Base-by-base conservation (phyloP, 306 rosid species). In the Casuarina equisetifolia region DNA sequence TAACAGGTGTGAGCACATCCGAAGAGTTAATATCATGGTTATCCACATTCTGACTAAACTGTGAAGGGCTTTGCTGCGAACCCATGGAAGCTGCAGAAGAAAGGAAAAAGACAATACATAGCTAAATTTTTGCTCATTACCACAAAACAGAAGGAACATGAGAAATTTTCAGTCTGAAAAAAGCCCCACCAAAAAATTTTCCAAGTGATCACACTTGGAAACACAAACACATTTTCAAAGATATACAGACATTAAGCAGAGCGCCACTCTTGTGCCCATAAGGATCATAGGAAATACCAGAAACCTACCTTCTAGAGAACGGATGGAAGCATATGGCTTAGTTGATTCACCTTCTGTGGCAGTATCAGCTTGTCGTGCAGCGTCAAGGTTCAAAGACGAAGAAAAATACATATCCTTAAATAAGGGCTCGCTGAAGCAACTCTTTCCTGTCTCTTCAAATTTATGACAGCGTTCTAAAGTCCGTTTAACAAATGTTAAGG, bases 381-480 rank as follows among this genome's bases (percentile, higher is more conserved):
- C 73, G 77, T 85, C 86, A 67, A 82, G 68, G 76, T 84, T 85
- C 79, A 91, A 83, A 76, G 81, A 63, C 72, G 88, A 84, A 82
- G 97, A 76, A 79, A 84, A 76, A 84, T 88, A 88, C 80, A 79
- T 88, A 81, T 88, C 97, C 88, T 76, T 88, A 82, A 85, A 93
- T 77, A 81, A 73, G 53, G 96, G 89, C 69, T 89, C 98, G 4
- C 85, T 84, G 86, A 96, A 96, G 90, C 97, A 90, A 90, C 98
- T 96, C 86, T 85, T 91, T 73, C 98, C 97, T 36, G 92, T 89
- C 51, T 86, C 89, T 87, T 96, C 97, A 91, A 80, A 93, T 73
- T 86, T 90, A 82, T 70, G 97, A 83, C 91, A 93, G 70, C 88
- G 89, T 35, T 89, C 93, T 86, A 96, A 83, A 51, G 98, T 91